Evolutionary conservation across 495 filamentous ascomycete species (phyloP).

Genomic region (Talaromyces adpressus): DNA sequence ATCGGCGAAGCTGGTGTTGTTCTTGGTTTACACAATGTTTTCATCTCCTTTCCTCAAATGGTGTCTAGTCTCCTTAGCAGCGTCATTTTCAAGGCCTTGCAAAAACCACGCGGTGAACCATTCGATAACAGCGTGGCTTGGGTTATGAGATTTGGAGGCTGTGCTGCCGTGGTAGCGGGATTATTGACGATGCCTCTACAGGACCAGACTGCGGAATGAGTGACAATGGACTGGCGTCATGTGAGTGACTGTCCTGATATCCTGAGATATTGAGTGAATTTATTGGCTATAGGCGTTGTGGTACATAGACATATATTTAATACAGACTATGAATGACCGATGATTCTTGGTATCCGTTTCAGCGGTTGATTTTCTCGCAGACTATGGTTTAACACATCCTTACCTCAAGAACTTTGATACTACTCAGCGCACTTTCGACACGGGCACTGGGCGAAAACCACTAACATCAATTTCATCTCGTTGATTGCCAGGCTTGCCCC

Average conservation of each 20-base stretch:
- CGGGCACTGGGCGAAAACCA: not conserved
- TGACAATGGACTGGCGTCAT: not conserved
- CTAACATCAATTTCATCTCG: not conserved
- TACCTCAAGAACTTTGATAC: not conserved
- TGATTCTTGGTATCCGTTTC: too few species aligned
- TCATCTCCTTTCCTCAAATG: constrained; percentile 80
- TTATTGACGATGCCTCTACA: constrained; percentile 46
- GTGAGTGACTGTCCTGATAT: not conserved
- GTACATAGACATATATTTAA: not conserved
- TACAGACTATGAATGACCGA: not conserved
- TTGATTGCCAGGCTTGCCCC: not conserved
- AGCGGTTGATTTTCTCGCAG: too few species aligned
- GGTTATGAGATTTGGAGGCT: constrained; percentile 72
- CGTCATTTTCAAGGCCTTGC: constrained; percentile 70
- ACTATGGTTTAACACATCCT: too few species aligned
- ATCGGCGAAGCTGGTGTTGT: constrained; percentile 81
- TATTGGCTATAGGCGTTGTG: not conserved
- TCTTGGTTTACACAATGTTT: constrained; percentile 86
- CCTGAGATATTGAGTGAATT: not conserved
- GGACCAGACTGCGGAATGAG: constrained; percentile 13
- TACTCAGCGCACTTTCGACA: not conserved
- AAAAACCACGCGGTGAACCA: constrained; percentile 72
- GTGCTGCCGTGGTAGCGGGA: constrained; percentile 70
- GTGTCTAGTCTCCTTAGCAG: constrained; percentile 75
- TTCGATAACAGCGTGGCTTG: constrained; percentile 82